phyloP scores from a whole-genome alignment of 2,329 filamentous ascomycete species.

The Ciborinia camelliae region DNA sequence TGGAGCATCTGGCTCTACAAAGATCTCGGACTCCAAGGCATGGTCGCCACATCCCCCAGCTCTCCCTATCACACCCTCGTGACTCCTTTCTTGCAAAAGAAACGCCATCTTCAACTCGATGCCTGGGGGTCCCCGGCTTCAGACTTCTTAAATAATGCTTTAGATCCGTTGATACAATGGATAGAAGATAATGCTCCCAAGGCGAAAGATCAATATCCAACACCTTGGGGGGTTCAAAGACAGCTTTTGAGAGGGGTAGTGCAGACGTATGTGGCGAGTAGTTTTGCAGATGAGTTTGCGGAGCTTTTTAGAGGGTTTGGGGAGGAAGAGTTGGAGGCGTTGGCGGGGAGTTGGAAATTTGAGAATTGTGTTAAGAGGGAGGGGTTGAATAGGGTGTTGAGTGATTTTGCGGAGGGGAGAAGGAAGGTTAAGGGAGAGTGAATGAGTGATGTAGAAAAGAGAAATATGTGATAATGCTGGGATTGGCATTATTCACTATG shows the following conservation, averaged over 20 bases:
- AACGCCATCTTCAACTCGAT: constrained; percentile 51
- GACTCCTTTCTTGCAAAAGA: constrained; percentile 53
- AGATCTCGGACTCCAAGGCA: constrained; percentile 54
- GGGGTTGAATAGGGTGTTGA: constrained; percentile 33
- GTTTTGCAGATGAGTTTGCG: constrained; percentile 52
- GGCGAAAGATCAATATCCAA: constrained; percentile 28
- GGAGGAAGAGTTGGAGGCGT: constrained; percentile 49
- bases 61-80: constrained; percentile 51
- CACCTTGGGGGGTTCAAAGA: constrained; percentile 48
- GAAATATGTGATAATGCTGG: neutral
- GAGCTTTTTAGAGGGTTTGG: constrained; percentile 51
- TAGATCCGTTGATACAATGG: constrained; percentile 28
- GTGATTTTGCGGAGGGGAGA: constrained; percentile 23
- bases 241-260: constrained; percentile 46
- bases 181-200: constrained; percentile 45
- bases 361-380: constrained; percentile 49
- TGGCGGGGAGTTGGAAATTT: constrained; percentile 49
- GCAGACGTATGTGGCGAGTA: constrained; percentile 49
- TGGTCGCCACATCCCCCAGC: constrained; percentile 45
- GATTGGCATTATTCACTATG: too few species aligned
- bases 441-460: neutral
- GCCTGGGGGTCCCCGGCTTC: constrained; percentile 48
- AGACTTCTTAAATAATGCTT: constrained; percentile 34
- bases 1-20: constrained; percentile 63
- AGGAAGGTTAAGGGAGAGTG: neutral